Base-by-base conservation (phyloP, 2,329 filamentous ascomycete species). In the Diplocarpon mali region DNA sequence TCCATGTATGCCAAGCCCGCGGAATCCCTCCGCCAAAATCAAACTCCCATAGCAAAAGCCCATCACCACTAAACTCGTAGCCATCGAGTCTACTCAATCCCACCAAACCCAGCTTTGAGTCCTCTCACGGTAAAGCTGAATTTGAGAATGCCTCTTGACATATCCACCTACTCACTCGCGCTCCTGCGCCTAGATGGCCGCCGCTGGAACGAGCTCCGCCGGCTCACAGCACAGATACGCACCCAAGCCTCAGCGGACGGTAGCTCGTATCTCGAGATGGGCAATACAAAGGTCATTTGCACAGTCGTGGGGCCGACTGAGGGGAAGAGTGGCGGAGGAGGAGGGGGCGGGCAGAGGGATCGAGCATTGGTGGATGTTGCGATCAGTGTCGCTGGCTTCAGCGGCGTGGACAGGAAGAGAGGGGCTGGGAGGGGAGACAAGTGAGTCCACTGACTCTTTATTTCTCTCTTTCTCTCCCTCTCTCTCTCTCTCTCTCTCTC, bases 201-300 rank as follows among this genome's bases (percentile, higher is more conserved):
- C 49, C 80, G 92, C 57, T 98, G 92, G 92, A 96, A 98, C 69
- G 92, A 98, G 65, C 77, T 98, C 32, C 87, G 92, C 24, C 80
- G 86, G 7, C 75, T 95, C 40, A 80, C 87, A 60, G 90, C 85
- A 38, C 85, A 93, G 66, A 88, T 98, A 61, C 85, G 83, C 50
- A 95, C 88, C 1, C 92, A 95, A 65, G 83, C 89, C 49, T 83
- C 89, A 40, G 88, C 89, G 44, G 92, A 96, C 57, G 92, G 92
- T 30, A 94, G 85, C 36, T 86, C 83, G 50, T 95, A 95, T 66
- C 78, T 96, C 47, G 87, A 95, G 63, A 94, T 94, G 82, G 92
- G 92, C 57, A 94, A 96, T 67, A 98, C 92, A 16, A 92, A 95
- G 62, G 83, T 98, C 56, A 85, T 96, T 67, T 95, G 90, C 66